These are phyloP conservation scores for Cucumis sativus DNA, from an alignment of 306 rosid genomes.

Conservation along the genomic window DNA sequence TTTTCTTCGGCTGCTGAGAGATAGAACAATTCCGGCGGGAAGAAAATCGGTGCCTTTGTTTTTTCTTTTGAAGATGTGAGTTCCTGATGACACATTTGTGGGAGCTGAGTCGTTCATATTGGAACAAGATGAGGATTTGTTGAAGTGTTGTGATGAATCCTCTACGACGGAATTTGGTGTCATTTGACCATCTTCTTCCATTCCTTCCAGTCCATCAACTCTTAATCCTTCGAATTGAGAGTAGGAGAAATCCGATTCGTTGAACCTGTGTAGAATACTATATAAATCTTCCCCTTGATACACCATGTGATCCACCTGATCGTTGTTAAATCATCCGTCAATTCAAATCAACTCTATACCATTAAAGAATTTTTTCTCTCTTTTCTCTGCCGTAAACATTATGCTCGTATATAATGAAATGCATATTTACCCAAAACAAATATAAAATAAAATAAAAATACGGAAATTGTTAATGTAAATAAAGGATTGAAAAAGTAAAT, in stretches of 20 bases:
- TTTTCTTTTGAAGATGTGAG: constrained; percentile 21
- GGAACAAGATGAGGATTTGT: constrained; percentile 20
- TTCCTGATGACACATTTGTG: not conserved
- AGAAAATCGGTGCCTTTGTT: constrained; percentile 39
- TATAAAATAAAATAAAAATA: too few species aligned
- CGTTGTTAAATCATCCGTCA: not conserved
- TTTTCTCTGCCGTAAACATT: too few species aligned
- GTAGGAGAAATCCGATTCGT: constrained; percentile 64
- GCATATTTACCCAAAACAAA: too few species aligned
- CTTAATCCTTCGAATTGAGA: constrained; percentile 77
- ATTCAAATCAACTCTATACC: not conserved
- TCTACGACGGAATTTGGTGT: constrained; percentile 28
- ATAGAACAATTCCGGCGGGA: constrained; percentile 46
- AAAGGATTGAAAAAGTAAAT: too few species aligned
- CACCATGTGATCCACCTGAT: constrained; percentile 70
- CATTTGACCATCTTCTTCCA: constrained; percentile 25
- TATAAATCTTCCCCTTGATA: constrained; percentile 49
- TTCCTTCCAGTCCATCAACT: constrained; percentile 50
- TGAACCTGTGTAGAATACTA: constrained; percentile 43
- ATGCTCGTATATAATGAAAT: too few species aligned
- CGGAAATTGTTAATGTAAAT: too few species aligned
- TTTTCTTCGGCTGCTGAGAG: constrained; percentile 78
- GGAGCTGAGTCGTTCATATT: constrained; percentile 12
- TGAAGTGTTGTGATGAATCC: constrained; percentile 18
- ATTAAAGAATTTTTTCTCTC: too few species aligned